Percentiles rank a stretch among this genome's conserved stretches.
phyloP scores from a whole-genome alignment of 306 rosid species.

The Adenanthera pavonina region DNA sequence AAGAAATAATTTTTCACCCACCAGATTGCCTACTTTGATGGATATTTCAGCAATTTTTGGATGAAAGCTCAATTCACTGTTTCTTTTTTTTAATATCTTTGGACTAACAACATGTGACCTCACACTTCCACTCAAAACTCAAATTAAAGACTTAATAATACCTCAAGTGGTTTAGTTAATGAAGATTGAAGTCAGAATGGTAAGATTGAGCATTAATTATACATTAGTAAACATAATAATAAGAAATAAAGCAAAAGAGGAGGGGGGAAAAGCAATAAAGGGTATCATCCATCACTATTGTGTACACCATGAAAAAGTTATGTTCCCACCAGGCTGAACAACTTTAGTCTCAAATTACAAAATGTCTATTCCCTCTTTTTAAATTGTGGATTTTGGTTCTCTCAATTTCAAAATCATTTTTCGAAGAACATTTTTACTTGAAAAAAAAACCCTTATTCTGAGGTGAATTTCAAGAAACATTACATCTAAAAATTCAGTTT shows the following conservation, averaged over 20 bases:
- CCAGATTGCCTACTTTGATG: not conserved
- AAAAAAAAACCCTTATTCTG: not conserved
- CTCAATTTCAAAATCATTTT: not conserved
- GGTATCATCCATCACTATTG: not conserved
- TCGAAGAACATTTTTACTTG: not conserved
- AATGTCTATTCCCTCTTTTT: not conserved
- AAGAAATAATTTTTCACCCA: not conserved
- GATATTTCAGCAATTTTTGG: not conserved
- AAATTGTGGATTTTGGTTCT: not conserved
- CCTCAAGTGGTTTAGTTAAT: conserved; percentile 7
- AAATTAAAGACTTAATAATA: not conserved
- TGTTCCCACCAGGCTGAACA: conserved; percentile 30
- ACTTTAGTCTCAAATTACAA: not conserved
- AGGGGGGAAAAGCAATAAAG: not conserved
- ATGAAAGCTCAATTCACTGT: not conserved
- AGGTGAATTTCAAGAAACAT: not conserved
- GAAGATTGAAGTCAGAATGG: not conserved
- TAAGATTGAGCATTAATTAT: not conserved
- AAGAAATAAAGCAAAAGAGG: not conserved
- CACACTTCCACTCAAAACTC: not conserved
- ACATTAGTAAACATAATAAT: not conserved
- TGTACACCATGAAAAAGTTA: not conserved
- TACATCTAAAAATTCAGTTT: not conserved
- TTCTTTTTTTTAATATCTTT: not conserved
- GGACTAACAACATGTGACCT: not conserved